Percentiles rank a stretch among this genome's conserved stretches.
These are phyloP conservation scores for Acanthamoeba triangularis DNA, from an alignment of 208 protist genomes.

Conservation along the genomic window DNA sequence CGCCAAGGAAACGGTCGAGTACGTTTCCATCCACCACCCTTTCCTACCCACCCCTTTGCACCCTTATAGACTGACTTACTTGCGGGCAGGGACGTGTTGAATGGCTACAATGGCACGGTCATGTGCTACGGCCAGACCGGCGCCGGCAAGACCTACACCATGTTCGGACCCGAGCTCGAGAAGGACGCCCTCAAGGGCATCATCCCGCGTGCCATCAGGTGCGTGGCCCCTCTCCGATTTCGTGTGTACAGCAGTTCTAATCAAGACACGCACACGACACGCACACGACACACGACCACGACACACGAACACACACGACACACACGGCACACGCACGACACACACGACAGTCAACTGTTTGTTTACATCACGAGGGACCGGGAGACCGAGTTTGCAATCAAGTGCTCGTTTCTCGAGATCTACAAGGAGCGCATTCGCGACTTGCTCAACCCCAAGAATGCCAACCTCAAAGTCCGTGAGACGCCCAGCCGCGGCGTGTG, in stretches of 20 bases:
- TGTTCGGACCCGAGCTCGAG: conserved; percentile 46
- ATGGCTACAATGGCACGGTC: conserved; percentile 68
- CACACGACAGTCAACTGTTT: conserved; percentile 15
- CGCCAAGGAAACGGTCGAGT: conserved; percentile 61
- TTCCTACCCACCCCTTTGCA: neutral
- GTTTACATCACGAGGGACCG: conserved; percentile 6
- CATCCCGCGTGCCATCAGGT: conserved; percentile 27
- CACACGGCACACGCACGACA: neutral
- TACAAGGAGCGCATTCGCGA: conserved; percentile 64
- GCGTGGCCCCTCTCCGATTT: neutral
- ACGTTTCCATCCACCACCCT: neutral
- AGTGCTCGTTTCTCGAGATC: conserved; percentile 69
- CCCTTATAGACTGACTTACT: no score
- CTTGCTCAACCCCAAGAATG: conserved; percentile 91
- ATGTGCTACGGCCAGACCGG: conserved; percentile 53
- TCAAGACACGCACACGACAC: neutral
- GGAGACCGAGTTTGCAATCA: conserved; percentile 26
- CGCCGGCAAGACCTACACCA: conserved; percentile 67
- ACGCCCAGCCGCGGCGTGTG: conserved; percentile 95
- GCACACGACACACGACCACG: neutral
- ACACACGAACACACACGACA: no score
- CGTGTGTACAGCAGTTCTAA: neutral
- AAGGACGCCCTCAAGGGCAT: conserved; percentile 42
- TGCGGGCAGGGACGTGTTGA: conserved; percentile 3
- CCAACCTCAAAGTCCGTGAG: conserved; percentile 94